These are phyloP conservation scores for Emmonsiellopsis sp. DNA, from an alignment of 2,329 filamentous ascomycete species.

Conservation along the genomic window DNA sequence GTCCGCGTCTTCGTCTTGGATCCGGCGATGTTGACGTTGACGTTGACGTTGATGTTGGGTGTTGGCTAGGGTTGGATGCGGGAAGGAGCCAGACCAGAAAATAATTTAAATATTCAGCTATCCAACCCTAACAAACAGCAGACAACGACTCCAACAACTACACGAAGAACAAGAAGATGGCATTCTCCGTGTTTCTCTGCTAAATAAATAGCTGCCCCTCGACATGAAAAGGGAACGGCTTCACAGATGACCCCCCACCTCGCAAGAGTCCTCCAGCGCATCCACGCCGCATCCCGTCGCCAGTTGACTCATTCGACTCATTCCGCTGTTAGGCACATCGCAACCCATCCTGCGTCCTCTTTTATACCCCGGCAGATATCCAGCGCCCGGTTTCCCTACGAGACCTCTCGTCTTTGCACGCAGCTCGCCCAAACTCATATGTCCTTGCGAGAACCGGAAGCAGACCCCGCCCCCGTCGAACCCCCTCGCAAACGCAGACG, in stretches of 20 bases:
- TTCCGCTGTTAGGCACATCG: background rate
- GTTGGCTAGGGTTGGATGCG: background rate
- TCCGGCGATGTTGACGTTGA: background rate
- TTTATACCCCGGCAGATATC: background rate
- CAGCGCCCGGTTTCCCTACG: background rate
- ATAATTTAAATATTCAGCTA: background rate
- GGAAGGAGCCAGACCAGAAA: background rate
- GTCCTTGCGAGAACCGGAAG: slow-evolving; percentile 20
- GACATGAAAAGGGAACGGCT: background rate
- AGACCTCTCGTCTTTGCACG: background rate
- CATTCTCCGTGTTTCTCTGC: background rate
- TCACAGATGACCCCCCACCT: slow-evolving; percentile 1
- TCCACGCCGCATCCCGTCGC: background rate
- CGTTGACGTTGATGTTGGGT: background rate
- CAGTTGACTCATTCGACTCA: background rate
- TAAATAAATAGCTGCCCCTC: background rate
- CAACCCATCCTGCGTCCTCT: background rate
- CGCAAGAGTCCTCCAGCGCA: background rate
- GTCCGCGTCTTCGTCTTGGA: background rate
- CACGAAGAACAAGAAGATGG: background rate
- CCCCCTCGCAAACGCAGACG: slow-evolving; percentile 25
- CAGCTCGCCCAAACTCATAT: background rate
- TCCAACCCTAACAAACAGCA: background rate
- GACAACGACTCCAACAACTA: background rate
- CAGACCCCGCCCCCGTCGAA: slow-evolving; percentile 11